phyloP scores from a whole-genome alignment of 257 asterid genomes.

The Solanum megistacrolobum region DNA sequence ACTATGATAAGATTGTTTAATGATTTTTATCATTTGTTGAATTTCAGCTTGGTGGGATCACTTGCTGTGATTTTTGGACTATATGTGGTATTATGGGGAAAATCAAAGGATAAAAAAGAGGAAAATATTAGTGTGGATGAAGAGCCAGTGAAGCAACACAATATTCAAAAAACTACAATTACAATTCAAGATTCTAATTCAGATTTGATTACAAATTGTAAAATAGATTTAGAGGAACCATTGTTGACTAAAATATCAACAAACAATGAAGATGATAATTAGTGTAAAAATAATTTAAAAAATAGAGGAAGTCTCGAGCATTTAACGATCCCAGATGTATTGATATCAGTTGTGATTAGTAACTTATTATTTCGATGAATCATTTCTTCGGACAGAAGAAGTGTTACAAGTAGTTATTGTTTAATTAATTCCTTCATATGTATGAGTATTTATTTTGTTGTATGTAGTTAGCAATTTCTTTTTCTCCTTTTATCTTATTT shows the following conservation, averaged over 20 bases:
- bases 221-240: conserved; percentile 41
- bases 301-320: background rate
- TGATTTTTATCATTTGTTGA: background rate
- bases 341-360: background rate
- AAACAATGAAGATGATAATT: background rate
- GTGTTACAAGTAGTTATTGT: background rate
- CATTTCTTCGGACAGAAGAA: background rate
- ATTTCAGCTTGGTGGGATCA: conserved; percentile 48
- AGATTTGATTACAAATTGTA: conserved; percentile 6
- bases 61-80: conserved; percentile 54
- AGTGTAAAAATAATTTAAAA: background rate
- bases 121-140: background rate
- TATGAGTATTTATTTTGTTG: background rate
- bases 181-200: background rate
- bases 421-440: background rate
- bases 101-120: conserved; percentile 37
- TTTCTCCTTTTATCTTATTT: background rate
- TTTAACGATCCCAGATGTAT: background rate
- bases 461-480: too few species aligned
- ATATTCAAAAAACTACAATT: background rate
- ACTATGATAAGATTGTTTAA: background rate
- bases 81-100: conserved; percentile 67
- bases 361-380: background rate
- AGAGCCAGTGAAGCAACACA: conserved; percentile 4
- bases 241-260: conserved; percentile 21